These are phyloP conservation scores for Diplotaxis tenuifolia DNA, from an alignment of 345 rosid genomes.

Conservation along the genomic window DNA sequence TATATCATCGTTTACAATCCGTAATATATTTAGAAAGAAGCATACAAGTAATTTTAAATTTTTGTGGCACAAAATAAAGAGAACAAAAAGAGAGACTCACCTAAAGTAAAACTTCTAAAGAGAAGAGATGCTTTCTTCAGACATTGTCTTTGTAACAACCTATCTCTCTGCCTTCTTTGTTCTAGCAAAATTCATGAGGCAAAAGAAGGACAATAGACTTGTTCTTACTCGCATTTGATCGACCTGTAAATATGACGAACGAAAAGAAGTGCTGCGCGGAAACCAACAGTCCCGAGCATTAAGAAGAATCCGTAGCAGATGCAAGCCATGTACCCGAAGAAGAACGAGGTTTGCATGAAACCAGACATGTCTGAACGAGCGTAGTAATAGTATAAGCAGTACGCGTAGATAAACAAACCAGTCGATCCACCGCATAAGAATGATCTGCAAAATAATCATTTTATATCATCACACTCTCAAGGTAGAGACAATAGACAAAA, in stretches of 20 bases:
- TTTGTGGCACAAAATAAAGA: constrained; percentile 14
- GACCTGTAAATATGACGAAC: constrained; percentile 50
- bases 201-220: not conserved
- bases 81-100: constrained; percentile 6
- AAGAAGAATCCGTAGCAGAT: constrained; percentile 51
- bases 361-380: constrained; percentile 72
- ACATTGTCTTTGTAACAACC: constrained; percentile 24
- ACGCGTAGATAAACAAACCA: constrained; percentile 65
- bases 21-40: constrained; percentile 16
- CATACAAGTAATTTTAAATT: constrained; percentile 24
- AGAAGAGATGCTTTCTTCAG: constrained; percentile 15
- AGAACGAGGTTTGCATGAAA: constrained; percentile 53
- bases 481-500: too few species aligned
- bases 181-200: constrained; percentile 23
- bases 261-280: constrained; percentile 45
- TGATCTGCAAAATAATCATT: constrained; percentile 55
- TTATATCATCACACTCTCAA: too few species aligned
- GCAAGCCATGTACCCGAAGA: constrained; percentile 59
- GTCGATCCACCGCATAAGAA: constrained; percentile 87
- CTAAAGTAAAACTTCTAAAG: constrained; percentile 20
- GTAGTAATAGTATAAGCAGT: constrained; percentile 69
- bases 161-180: constrained; percentile 3
- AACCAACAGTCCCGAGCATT: constrained; percentile 49
- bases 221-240: constrained; percentile 28
- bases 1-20: constrained; percentile 22